Conservation (phyloP, 2,329 filamentous ascomycete genomes). For the Aspergillus pseudoterreus region DNA sequence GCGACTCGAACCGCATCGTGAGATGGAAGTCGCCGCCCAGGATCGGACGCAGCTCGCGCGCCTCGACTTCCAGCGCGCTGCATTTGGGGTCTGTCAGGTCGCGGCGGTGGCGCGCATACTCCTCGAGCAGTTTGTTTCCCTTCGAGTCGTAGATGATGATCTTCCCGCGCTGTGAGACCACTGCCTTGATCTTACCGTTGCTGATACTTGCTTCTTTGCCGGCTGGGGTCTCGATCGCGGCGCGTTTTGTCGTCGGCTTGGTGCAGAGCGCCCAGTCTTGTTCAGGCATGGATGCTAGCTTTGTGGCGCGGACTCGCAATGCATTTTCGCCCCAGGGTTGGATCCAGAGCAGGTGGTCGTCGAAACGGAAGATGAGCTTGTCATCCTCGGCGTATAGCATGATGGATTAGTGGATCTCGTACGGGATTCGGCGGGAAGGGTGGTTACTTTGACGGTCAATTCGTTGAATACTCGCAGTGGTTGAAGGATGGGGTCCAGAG, state of each 20-base stretch:
- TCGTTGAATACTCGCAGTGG: neutral
- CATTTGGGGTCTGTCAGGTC: constrained; percentile 57
- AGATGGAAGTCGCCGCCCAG: constrained; percentile 55
- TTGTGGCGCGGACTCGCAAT: constrained; percentile 36
- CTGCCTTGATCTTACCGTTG: constrained; percentile 50
- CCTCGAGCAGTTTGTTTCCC: constrained; percentile 48
- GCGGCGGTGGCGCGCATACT: constrained; percentile 49
- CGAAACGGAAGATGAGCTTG: constrained; percentile 34
- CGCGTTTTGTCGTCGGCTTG: constrained; percentile 12
- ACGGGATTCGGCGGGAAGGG: neutral
- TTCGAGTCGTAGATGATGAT: constrained; percentile 45
- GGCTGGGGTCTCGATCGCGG: constrained; percentile 14
- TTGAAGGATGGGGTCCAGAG: too few species aligned
- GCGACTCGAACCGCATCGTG: constrained; percentile 57
- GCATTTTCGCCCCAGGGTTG: constrained; percentile 39
- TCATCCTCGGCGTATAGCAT: constrained; percentile 34
- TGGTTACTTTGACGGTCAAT: neutral
- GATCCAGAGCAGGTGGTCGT: constrained; percentile 37
- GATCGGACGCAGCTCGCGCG: constrained; percentile 56
- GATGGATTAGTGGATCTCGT: constrained; percentile 1
- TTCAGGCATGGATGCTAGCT: constrained; percentile 31
- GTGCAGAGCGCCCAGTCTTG: constrained; percentile 35
- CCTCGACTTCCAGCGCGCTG: constrained; percentile 54
- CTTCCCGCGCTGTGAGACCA: constrained; percentile 48
- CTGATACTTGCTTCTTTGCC: constrained; percentile 37